A percentile compares a stretch with the other conserved stretches of the same genome.
These are phyloP conservation scores for Gypsophila paniculata DNA, from an alignment of 179 eudicot species.

Conservation along the genomic window DNA sequence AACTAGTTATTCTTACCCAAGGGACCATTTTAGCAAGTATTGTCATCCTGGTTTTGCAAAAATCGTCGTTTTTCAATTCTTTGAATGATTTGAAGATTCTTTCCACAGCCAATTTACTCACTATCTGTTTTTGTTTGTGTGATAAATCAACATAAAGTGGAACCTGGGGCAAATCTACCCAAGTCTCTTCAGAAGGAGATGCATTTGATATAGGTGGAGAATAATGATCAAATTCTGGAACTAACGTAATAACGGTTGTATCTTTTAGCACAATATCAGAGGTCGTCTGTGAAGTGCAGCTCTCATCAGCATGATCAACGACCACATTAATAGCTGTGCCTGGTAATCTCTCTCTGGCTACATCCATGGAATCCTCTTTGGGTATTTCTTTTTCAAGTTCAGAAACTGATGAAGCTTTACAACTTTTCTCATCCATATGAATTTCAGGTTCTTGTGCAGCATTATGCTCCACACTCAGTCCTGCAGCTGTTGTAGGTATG, in stretches of 20 bases:
- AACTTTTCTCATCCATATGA: conserved; percentile 26
- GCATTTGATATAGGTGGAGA: conserved; percentile 47
- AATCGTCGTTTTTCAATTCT: conserved; percentile 39
- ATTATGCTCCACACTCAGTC: conserved; percentile 33
- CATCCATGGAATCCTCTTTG: conserved; percentile 45
- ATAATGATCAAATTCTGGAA: conserved; percentile 50
- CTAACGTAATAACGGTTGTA: conserved; percentile 33
- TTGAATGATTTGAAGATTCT: conserved; percentile 55
- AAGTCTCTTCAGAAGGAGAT: conserved; percentile 47
- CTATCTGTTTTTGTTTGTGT: conserved; percentile 43
- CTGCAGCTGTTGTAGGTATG: conserved; percentile 28
- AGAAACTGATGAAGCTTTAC: conserved; percentile 24
- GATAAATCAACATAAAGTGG: conserved; percentile 63
- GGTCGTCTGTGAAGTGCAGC: conserved; percentile 24
- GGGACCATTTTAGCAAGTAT: conserved; percentile 81
- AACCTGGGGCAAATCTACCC: conserved; percentile 56
- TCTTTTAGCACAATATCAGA: conserved; percentile 36
- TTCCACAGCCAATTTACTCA: conserved; percentile 55
- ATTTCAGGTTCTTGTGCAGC: conserved; percentile 31
- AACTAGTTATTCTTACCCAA: conserved; percentile 54
- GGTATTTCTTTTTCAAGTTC: conserved; percentile 28
- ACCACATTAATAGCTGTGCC: conserved; percentile 33
- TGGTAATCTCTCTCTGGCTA: conserved; percentile 31
- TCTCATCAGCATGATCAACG: conserved; percentile 44
- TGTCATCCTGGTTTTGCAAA: conserved; percentile 56